A percentile compares a stretch with the other conserved stretches of the same genome.
Evolutionary conservation across 352 stramenopile species (phyloP).

Genomic region (Plasmopara viticola): DNA sequence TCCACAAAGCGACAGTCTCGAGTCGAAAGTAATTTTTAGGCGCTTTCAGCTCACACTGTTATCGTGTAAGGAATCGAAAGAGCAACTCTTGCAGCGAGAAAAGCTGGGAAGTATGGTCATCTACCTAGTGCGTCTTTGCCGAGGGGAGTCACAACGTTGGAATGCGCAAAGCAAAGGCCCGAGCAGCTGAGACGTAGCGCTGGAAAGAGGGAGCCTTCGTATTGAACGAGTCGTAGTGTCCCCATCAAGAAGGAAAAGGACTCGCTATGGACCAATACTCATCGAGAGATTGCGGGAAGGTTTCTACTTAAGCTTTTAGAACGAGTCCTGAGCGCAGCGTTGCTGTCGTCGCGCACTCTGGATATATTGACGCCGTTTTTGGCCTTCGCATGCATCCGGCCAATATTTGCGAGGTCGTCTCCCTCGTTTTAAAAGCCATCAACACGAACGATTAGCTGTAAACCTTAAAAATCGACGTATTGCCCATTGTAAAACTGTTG

Average conservation of each 20-base stretch:
- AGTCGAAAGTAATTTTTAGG: slow-evolving; percentile 24
- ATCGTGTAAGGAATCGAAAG: slow-evolving; percentile 25
- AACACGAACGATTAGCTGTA: too few relatives aligned
- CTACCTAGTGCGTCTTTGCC: slow-evolving; percentile 71
- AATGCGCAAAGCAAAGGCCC: slow-evolving; percentile 45
- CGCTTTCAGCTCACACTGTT: slow-evolving; percentile 24
- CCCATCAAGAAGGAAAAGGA: slow-evolving; percentile 52
- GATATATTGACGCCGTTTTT: slow-evolving; percentile 57
- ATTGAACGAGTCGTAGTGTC: slow-evolving; percentile 66
- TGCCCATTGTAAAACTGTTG: not conserved
- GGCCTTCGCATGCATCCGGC: slow-evolving; percentile 26
- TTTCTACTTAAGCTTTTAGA: slow-evolving; percentile 53
- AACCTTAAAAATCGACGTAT: not conserved
- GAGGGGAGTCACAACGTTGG: slow-evolving; percentile 63
- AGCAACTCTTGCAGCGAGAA: slow-evolving; percentile 16
- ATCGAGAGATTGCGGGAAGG: slow-evolving; percentile 48
- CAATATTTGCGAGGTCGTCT: slow-evolving; percentile 43
- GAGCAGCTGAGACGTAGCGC: slow-evolving; percentile 25
- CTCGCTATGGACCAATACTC: slow-evolving; percentile 40
- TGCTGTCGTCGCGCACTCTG: slow-evolving; percentile 56
- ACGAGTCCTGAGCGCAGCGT: slow-evolving; percentile 48
- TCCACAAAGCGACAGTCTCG: not conserved
- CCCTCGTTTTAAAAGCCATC: slow-evolving; percentile 31
- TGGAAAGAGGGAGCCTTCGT: slow-evolving; percentile 45
- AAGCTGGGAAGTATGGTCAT: slow-evolving; percentile 45